phyloP scores from a whole-genome alignment of 345 rosid species.

The Eucalyptus polybractea region DNA sequence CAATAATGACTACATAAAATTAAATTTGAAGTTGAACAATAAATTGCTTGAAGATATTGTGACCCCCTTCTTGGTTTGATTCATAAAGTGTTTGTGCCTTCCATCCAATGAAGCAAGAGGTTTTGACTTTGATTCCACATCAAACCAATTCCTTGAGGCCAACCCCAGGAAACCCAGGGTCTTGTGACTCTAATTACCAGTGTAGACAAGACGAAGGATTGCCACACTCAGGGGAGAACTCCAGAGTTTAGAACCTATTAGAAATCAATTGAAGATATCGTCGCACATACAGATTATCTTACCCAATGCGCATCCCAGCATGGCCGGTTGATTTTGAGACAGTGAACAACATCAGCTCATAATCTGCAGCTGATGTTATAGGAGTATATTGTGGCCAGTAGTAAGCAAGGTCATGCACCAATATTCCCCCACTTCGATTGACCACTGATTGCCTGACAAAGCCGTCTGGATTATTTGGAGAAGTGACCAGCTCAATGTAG shows the following conservation, averaged over 20 bases:
- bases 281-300: not conserved
- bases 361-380: conserved; percentile 50
- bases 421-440: conserved; percentile 46
- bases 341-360: conserved; percentile 76
- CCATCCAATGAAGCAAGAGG: not conserved
- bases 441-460: conserved; percentile 49
- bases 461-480: conserved; percentile 96
- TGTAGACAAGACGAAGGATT: not conserved
- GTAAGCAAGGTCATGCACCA: conserved; percentile 89
- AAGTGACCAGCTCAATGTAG: conserved; percentile 84
- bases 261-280: not conserved
- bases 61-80: not conserved
- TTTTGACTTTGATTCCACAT: not conserved
- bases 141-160: not conserved
- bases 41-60: not conserved
- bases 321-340: conserved; percentile 84
- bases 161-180: not conserved
- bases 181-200: not conserved
- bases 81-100: not conserved
- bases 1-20: not conserved
- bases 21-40: not conserved
- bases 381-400: conserved; percentile 97
- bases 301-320: conserved; percentile 96
- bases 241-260: not conserved
- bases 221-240: not conserved